Conservation (phyloP, 2,329 filamentous ascomycete species). For the Colletotrichum orbiculare region DNA sequence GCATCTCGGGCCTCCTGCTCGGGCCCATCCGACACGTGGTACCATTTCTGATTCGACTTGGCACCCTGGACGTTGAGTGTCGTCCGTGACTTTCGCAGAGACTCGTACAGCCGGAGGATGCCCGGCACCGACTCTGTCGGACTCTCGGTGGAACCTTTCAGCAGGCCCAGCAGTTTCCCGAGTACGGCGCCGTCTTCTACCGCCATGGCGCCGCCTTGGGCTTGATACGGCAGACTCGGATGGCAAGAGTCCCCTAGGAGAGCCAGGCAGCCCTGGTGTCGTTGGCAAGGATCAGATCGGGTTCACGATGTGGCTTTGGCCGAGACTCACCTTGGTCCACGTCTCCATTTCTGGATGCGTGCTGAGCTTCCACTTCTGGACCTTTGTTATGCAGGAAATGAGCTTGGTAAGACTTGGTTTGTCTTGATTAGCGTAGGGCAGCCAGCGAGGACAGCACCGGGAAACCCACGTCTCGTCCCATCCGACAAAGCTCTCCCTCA, state of each 20-base stretch:
- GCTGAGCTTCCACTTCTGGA: constrained; percentile 32
- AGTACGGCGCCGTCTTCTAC: constrained; percentile 42
- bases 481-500: constrained; percentile 18
- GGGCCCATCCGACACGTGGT: constrained; percentile 23
- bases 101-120: constrained; percentile 18
- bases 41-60: constrained; percentile 25
- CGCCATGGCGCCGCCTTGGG: constrained; percentile 42
- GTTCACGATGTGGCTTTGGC: neutral
- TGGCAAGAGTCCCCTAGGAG: constrained; percentile 36
- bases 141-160: neutral
- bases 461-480: constrained; percentile 29
- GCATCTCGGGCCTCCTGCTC: constrained; percentile 29
- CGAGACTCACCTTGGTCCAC: constrained; percentile 12
- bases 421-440: neutral
- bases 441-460: neutral
- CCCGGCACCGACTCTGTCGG: neutral
- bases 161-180: constrained; percentile 42
- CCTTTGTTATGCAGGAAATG: constrained; percentile 12
- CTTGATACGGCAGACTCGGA: constrained; percentile 41
- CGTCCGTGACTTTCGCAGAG: constrained; percentile 1
- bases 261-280: constrained; percentile 2
- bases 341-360: constrained; percentile 8
- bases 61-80: constrained; percentile 17
- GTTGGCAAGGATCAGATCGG: neutral
- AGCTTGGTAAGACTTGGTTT: constrained; percentile 16